These are phyloP conservation scores for Hygrophorus pudorinus DNA, from an alignment of 768 basidiomycete genomes.

Conservation along the genomic window DNA sequence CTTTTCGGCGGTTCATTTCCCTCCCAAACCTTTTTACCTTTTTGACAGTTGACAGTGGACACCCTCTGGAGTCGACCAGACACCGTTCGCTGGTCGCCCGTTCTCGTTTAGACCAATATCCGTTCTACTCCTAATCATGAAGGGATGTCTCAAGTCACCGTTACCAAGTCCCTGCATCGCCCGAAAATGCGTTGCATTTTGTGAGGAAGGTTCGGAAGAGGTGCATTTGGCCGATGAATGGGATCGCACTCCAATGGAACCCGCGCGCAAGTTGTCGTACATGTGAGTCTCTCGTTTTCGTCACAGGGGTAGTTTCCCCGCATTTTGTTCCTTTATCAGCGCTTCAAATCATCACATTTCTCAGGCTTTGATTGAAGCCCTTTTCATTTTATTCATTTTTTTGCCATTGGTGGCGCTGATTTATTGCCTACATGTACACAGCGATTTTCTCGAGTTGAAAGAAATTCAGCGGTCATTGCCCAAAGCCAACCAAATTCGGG, in stretches of 20 bases:
- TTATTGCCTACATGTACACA: conserved; percentile 14
- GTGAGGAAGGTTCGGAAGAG: conserved; percentile 42
- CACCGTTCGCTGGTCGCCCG: neutral
- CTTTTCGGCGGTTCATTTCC: neutral
- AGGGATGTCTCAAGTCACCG: conserved; percentile 6
- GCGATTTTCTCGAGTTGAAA: conserved; percentile 60
- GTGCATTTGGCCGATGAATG: conserved; percentile 65
- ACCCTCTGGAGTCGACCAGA: neutral
- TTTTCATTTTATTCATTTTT: conserved; percentile 1
- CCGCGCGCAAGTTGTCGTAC: conserved; percentile 52
- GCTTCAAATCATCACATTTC: neutral
- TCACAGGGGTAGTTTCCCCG: neutral
- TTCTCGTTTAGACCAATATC: neutral
- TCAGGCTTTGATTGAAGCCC: neutral
- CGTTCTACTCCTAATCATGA: conserved; percentile 1
- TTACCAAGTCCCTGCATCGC: conserved; percentile 8
- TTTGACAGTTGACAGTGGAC: neutral
- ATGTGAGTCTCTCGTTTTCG: conserved; percentile 36
- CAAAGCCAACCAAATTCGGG: conserved; percentile 40
- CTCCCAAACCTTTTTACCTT: too few species aligned
- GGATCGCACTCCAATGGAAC: conserved; percentile 67
- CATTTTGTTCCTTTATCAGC: too few species aligned
- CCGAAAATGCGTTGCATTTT: conserved; percentile 57
- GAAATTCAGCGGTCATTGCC: conserved; percentile 59
- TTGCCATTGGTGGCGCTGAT: conserved; percentile 1